Evolutionary conservation across 208 protist species (phyloP), one percentile per base, ranked within the genome.

Genomic region (Crithidia thermophila): DNA sequence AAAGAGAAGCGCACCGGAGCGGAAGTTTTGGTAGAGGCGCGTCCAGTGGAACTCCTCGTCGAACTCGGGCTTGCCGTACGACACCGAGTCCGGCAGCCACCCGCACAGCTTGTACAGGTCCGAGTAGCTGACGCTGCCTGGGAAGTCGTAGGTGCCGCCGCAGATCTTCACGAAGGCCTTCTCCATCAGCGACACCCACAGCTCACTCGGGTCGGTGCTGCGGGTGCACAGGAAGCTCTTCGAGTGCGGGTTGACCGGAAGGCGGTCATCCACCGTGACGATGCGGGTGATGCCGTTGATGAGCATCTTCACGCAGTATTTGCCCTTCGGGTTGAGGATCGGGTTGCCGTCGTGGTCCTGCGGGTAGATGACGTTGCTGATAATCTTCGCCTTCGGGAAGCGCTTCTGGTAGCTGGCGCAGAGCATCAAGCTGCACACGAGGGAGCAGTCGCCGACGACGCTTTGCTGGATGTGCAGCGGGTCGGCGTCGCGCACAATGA

Each of bases 281-380:
- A 94, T 81, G 23, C 93, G 86, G 18, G 87, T 93, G 25, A 90
- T 88, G 52, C 93, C 93, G 68, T 97, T 97, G 63, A 97, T 77
- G n/a, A 96, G 79, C 87, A 97, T 93, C 71, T 95, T 95, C 7
- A 97, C 82, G 67, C 80, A 88, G 67, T 97, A 96, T 68, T 93
- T 93, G 18, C 93, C 93, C 66, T 87, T 91, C 1, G 87, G 84
- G 70, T 91, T 95, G 18, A 94, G 40, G 11, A 97, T 73, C 13
- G 90, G 88, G 47, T 81, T 81, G 4, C 91, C 79, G 16, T 90
- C 72, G 18, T 49, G 47, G 67, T 93, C 88, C 49, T 96, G 93
- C 13, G 93, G 93, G 70, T 87, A 97, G 53, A 97, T 96, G 42
- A 93, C 88, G 51, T 83, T 85, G 65, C 75, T 85, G 67, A 97